Conservation (phyloP, 371 early-diverging fungal genomes). For the Haplosporangium sp. region DNA sequence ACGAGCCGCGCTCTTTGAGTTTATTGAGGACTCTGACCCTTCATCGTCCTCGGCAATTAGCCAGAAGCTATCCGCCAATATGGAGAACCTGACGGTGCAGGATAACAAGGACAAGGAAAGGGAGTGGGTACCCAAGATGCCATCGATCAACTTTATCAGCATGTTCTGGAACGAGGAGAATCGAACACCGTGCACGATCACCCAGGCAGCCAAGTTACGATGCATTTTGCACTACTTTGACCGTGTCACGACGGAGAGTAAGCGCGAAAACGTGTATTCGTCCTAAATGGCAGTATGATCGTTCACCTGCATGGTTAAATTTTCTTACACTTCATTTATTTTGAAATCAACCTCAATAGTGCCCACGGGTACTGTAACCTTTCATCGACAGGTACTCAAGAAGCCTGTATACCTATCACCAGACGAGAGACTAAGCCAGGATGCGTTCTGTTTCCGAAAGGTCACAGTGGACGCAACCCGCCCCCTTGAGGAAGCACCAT, state of each 20-base stretch:
- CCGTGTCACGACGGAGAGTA: conserved; percentile 53
- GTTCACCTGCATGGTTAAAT: not conserved
- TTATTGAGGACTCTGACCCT: conserved; percentile 10
- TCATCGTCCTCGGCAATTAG: not conserved
- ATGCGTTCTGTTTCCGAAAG: conserved; percentile 29
- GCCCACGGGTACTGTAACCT: conserved; percentile 58
- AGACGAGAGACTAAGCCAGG: conserved; percentile 15
- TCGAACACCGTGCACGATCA: conserved; percentile 25
- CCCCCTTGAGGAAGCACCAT: conserved; percentile 42
- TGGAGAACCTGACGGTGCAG: conserved; percentile 18
- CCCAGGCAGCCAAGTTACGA: conserved; percentile 57
- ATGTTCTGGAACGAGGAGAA: conserved; percentile 48
- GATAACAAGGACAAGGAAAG: conserved; percentile 9
- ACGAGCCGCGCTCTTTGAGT: conserved; percentile 35
- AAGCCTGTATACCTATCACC: conserved; percentile 51
- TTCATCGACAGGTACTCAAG: conserved; percentile 56
- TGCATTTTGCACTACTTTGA: conserved; percentile 63
- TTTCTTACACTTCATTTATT: not conserved
- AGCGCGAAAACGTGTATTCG: not conserved
- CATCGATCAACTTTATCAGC: conserved; percentile 59
- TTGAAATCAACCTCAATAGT: conserved; percentile 19
- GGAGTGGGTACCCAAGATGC: conserved; percentile 47
- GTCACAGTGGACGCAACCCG: conserved; percentile 57
- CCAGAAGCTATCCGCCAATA: conserved; percentile 5
- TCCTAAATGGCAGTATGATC: no score